Percentiles rank a stretch among this genome's conserved stretches.
These are phyloP conservation scores for Cystobasidiaceae sp. DNA, from an alignment of 1,284 basidiomycete species.

Conservation along the genomic window DNA sequence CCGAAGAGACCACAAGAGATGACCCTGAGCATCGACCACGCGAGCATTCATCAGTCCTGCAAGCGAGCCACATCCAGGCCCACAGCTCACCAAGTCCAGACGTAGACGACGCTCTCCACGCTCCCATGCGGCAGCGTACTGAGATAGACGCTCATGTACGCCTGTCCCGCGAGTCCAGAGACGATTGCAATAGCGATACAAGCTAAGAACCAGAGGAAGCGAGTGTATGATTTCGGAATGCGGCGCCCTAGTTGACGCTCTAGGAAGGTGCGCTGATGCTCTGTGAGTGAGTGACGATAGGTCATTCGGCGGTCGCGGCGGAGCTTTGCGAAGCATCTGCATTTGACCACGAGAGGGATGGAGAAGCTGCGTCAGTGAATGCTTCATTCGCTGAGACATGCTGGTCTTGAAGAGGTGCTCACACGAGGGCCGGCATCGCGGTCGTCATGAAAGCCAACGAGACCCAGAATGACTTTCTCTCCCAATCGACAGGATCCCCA, in stretches of 20 bases:
- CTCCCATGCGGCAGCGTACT: slow-evolving; percentile 55
- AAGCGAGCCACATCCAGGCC: no score
- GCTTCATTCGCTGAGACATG: no score
- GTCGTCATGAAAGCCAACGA: slow-evolving; percentile 54
- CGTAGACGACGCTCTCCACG: slow-evolving; percentile 55
- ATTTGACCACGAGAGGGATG: background rate
- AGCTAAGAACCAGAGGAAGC: slow-evolving; percentile 57
- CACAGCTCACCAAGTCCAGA: slow-evolving; percentile 52
- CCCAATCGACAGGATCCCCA: slow-evolving; percentile 50
- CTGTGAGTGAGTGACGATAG: slow-evolving; percentile 47
- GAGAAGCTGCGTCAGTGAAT: no score
- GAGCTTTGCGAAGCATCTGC: slow-evolving; percentile 41
- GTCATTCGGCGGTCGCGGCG: slow-evolving; percentile 39
- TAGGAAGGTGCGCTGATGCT: slow-evolving; percentile 49
- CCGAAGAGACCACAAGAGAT: slow-evolving; percentile 51
- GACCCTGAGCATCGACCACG: slow-evolving; percentile 19
- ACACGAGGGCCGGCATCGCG: slow-evolving; percentile 53
- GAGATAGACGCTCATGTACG: slow-evolving; percentile 54
- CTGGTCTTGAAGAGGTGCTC: slow-evolving; percentile 36
- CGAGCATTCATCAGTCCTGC: no score
- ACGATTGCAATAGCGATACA: slow-evolving; percentile 53
- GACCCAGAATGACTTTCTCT: slow-evolving; percentile 57
- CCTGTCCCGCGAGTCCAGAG: slow-evolving; percentile 55
- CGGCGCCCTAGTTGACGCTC: slow-evolving; percentile 49
- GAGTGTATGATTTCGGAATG: slow-evolving; percentile 54